A percentile compares a stretch with the other conserved stretches of the same genome.
phyloP scores from a whole-genome alignment of 202 grass and related monocot species.

The Hordeum pubiflorum region DNA sequence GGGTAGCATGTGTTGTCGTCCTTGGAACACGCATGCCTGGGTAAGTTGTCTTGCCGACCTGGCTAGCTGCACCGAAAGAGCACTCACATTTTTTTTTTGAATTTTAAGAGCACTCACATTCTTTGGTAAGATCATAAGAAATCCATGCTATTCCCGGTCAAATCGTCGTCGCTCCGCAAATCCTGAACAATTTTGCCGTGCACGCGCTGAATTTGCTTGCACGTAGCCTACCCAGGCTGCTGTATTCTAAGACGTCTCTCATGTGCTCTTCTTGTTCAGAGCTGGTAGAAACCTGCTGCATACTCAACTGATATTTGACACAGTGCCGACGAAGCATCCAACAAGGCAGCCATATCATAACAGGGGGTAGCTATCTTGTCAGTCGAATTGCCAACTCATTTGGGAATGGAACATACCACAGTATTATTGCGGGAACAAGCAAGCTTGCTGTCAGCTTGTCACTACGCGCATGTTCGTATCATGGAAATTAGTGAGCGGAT shows the following conservation, averaged over 20 bases:
- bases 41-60: constrained; percentile 13
- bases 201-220: constrained; percentile 23
- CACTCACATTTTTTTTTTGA: background rate
- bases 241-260: background rate
- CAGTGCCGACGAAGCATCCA: background rate
- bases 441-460: constrained; percentile 12
- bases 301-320: background rate
- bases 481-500: background rate
- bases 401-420: constrained; percentile 8
- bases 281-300: constrained; percentile 14
- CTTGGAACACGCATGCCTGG: constrained; percentile 4
- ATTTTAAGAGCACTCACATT: background rate
- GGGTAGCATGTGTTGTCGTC: constrained; percentile 14
- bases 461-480: background rate
- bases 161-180: background rate
- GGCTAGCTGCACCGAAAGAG: constrained; percentile 23
- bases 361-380: background rate
- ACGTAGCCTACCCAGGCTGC: background rate
- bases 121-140: constrained; percentile 23
- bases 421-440: constrained; percentile 14
- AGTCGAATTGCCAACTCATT: constrained; percentile 20
- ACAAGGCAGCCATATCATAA: background rate
- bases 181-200: background rate
- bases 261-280: background rate
- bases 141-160: background rate